A percentile compares a stretch with the other conserved stretches of the same genome.
These are phyloP conservation scores for Alnus glutinosa DNA, from an alignment of 306 rosid genomes.

Conservation along the genomic window DNA sequence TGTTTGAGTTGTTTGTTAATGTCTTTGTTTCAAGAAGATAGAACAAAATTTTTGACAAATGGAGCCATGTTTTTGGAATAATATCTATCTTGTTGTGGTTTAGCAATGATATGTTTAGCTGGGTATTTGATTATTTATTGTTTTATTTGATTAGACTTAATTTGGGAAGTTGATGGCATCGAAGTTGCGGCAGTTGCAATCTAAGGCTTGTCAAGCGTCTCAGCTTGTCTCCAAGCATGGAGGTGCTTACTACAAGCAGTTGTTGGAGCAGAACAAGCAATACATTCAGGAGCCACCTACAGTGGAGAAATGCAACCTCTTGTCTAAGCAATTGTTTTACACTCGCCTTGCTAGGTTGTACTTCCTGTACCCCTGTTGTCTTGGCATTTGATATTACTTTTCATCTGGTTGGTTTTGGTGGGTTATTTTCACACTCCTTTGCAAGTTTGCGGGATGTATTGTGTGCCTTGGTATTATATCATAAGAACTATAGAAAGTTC, in stretches of 20 bases:
- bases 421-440: background rate
- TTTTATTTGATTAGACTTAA: slow-evolving; percentile 20
- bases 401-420: slow-evolving; percentile 13
- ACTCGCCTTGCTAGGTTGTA: slow-evolving; percentile 93
- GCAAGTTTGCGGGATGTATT: background rate
- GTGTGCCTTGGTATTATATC: background rate
- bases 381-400: slow-evolving; percentile 8
- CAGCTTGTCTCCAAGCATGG: slow-evolving; percentile 62
- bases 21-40: too few relatives aligned
- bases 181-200: slow-evolving; percentile 66
- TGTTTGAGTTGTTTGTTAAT: too few relatives aligned
- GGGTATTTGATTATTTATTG: background rate
- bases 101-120: background rate
- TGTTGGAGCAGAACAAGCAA: slow-evolving; percentile 88
- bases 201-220: slow-evolving; percentile 83
- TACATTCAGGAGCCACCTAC: slow-evolving; percentile 90
- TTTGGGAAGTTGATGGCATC: slow-evolving; percentile 63
- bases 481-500: background rate
- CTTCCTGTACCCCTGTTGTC: slow-evolving; percentile 18
- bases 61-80: background rate
- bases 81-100: background rate
- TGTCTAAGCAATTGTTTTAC: slow-evolving; percentile 80
- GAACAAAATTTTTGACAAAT: too few relatives aligned
- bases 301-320: slow-evolving; percentile 70
- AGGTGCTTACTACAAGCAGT: slow-evolving; percentile 64